Evolutionary conservation across 805 yeast species (phyloP).

Genomic region (Zygoascus tannicola): DNA sequence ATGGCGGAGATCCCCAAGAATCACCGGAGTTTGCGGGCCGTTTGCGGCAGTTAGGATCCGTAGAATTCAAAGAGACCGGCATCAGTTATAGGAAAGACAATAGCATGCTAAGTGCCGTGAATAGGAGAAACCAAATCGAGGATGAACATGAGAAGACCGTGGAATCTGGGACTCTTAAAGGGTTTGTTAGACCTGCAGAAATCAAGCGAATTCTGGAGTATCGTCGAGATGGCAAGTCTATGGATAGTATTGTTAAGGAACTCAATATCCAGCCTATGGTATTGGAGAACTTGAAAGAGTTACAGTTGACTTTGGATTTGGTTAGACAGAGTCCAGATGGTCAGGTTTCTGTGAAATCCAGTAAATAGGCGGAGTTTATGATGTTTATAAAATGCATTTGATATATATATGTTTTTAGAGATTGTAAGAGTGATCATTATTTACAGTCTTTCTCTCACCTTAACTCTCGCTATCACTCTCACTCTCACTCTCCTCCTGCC

Average conservation of each 20-base stretch:
- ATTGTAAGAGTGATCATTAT: no score
- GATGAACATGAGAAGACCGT: background rate
- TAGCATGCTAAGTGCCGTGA: constrained; percentile 4
- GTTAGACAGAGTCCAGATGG: background rate
- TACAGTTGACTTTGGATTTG: background rate
- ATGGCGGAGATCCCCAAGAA: constrained; percentile 3
- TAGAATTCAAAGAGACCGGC: background rate
- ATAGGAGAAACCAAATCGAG: background rate
- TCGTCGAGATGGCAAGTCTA: background rate
- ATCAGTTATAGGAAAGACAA: background rate
- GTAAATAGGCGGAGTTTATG: no score
- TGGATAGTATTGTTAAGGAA: background rate
- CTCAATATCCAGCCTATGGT: background rate
- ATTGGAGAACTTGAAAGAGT: background rate
- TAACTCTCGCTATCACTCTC: constrained; percentile 1
- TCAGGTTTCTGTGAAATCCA: no score
- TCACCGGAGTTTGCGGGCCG: constrained; percentile 2
- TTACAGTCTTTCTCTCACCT: background rate
- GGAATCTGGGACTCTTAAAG: background rate
- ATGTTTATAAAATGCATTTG: background rate
- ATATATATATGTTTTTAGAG: no score
- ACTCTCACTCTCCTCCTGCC: constrained; percentile 8
- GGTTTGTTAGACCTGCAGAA: background rate
- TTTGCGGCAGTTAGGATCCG: background rate
- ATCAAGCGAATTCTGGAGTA: background rate